Base-by-base conservation (phyloP, 2,329 filamentous ascomycete species). In the Exophiala lecanii-corni region DNA sequence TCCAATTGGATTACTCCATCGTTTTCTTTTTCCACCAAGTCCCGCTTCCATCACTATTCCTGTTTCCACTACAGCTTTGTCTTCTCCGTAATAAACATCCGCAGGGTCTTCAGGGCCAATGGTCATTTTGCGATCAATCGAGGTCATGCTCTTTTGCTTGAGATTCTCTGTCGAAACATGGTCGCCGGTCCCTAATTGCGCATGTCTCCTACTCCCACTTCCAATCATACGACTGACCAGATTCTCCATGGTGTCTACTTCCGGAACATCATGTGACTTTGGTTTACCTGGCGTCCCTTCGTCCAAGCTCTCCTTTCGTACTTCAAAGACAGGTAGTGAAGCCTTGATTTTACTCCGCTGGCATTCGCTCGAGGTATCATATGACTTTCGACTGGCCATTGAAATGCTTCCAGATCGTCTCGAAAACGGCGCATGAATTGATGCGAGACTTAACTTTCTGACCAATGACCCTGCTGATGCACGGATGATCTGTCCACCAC, bases 391-490 rank as follows among this genome's bases (percentile, higher is more conserved):
- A 25, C 41, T 53, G 25, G 68, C 52, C 41, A 62, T 67, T 12
- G 67, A 65, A 34, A 73, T 55, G 51, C 82, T 86, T 28, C 71
- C 73, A 1, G 85, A 84, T 44, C 84, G 79, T 55, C 82, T 85
- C 26, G 79, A 77, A 59, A 94, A 89, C 36, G 84, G 84, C 53
- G 78, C 83, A 10, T 85, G 76, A 51, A 92, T 84, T 61, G 82
- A 89, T 36, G 84, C 82, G 57, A 87, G 82, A 63, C 86, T 94
- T 50, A 96, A 75, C 61, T 89, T 94, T 39, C 89, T 78, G 69
- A 95, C 94, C 59, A 95, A 79, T 1, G 86, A 86, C 25, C 86
- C 88, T 9, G 89, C 86, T n/a, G 84, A 88, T 30, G 78, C 79
- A 38, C 85, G 76, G 35, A 92, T 82, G 3, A 87, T 70, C 57